These are phyloP conservation scores for Tolypocladium tropicale DNA, from an alignment of 2,329 filamentous ascomycete species.

Conservation along the genomic window DNA sequence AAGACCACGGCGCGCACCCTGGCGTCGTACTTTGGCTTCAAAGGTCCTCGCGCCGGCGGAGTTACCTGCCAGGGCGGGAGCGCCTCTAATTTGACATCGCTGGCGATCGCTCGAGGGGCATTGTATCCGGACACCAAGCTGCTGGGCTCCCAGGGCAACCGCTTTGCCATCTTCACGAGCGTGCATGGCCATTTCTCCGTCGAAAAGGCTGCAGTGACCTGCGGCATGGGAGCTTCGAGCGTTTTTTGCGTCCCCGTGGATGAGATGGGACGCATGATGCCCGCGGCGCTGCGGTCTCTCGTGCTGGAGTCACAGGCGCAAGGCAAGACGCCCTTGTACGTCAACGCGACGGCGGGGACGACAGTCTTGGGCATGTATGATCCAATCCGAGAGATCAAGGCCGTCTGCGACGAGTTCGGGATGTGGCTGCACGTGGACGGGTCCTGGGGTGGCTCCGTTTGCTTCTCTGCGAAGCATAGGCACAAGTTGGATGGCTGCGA, in stretches of 20 bases:
- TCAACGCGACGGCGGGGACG: slow-evolving; percentile 89
- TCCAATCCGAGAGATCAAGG: slow-evolving; percentile 58
- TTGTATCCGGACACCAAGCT: slow-evolving; percentile 70
- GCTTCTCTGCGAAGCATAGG: slow-evolving; percentile 58
- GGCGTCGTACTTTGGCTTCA: slow-evolving; percentile 67
- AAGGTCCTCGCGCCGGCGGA: slow-evolving; percentile 57
- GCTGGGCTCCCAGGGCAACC: slow-evolving; percentile 51
- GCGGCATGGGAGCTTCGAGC: slow-evolving; percentile 65
- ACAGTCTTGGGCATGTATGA: slow-evolving; percentile 88
- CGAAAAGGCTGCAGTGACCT: slow-evolving; percentile 82
- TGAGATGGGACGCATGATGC: slow-evolving; percentile 57
- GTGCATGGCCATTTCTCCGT: slow-evolving; percentile 87
- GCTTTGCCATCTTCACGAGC: slow-evolving; percentile 81
- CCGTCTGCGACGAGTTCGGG: slow-evolving; percentile 57
- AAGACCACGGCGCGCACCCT: slow-evolving; percentile 66
- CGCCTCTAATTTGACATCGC: slow-evolving; percentile 71
- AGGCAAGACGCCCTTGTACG: slow-evolving; percentile 78
- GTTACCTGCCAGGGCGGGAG: slow-evolving; percentile 72
- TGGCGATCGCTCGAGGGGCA: slow-evolving; percentile 78
- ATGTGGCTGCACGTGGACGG: slow-evolving; percentile 91
- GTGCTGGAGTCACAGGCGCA: slow-evolving; percentile 51
- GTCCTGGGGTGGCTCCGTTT: slow-evolving; percentile 76
- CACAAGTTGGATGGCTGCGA: slow-evolving; percentile 59
- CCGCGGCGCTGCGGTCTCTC: slow-evolving; percentile 50
- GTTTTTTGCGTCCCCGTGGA: slow-evolving; percentile 71